Percentiles rank a stretch among this genome's conserved stretches.
Evolutionary conservation across 495 filamentous ascomycete species (phyloP).

Genomic region (Sordaria brevicollis): DNA sequence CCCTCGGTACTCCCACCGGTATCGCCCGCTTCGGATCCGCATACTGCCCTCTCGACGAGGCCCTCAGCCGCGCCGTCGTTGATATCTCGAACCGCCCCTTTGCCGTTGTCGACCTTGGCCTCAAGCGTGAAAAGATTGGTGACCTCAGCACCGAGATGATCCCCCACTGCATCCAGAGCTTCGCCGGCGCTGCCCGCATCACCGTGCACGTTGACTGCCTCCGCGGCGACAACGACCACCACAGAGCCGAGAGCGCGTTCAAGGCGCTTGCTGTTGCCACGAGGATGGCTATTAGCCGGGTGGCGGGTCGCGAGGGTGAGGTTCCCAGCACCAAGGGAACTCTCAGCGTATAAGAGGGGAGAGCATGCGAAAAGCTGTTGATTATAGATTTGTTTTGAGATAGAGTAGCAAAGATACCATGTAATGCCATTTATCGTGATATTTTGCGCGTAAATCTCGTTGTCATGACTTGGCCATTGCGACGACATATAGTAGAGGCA

Average conservation of each 20-base stretch:
- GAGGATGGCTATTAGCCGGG: conserved; percentile 57
- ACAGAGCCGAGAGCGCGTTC: conserved; percentile 92
- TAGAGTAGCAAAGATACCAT: background rate
- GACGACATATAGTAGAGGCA: background rate
- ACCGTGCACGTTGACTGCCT: conserved; percentile 89
- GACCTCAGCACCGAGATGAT: conserved; percentile 94
- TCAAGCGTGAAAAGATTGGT: conserved; percentile 84
- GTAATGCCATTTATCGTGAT: background rate
- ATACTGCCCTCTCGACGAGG: conserved; percentile 90
- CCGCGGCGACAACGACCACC: conserved; percentile 88
- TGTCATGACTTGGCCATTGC: background rate
- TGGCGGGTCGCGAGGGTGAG: conserved; percentile 76
- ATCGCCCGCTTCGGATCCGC: conserved; percentile 83
- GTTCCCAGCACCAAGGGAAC: conserved; percentile 93
- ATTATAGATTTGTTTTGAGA: background rate
- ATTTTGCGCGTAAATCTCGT: background rate
- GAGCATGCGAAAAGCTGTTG: background rate
- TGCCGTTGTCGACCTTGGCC: conserved; percentile 67
- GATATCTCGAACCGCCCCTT: conserved; percentile 89
- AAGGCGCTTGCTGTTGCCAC: conserved; percentile 89
- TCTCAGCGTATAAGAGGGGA: conserved; percentile 34
- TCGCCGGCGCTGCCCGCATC: conserved; percentile 80
- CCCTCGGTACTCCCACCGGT: conserved; percentile 65
- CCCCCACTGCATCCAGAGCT: conserved; percentile 87
- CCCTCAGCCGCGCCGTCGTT: conserved; percentile 85